Evolutionary conservation across 768 basidiomycete genomes (phyloP), one percentile per base, ranked within the genome.

Genomic region (Erythrobasidium yunnanense): DNA sequence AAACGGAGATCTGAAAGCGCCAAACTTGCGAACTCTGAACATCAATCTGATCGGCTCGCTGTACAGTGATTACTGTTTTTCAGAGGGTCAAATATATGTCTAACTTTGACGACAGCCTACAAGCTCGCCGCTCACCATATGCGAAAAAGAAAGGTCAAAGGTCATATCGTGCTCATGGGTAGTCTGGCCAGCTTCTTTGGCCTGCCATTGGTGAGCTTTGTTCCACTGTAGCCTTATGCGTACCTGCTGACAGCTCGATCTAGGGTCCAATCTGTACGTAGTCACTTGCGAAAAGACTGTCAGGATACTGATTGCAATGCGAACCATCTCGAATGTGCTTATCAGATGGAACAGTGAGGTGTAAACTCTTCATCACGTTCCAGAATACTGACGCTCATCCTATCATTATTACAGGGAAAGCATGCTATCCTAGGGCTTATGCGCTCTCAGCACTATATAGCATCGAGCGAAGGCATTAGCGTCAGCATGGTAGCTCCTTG

Each of bases 401-500:
- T 55, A 22, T 23, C 29, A n/a, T 42, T 42, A n/a, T n/a, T 42
- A 42, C 38, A 42, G 38, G n/a, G 8, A 25, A 63, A 63, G 47
- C 60, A 63, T 32, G 60, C 22, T 7, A 47, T 63, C 2, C 25
- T 27, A 22, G 60, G 60, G 15, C 32, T 63, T 7, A 51, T 49
- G 6, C 60, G 60, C 7, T 63, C 60, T 3, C n/a, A 25, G 3
- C 29, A 30, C 20, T 63, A 32, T 49, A 20, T 32, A 7, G 60
- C 49, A 2, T 30, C 45, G 11, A 29, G 47, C 11, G 6, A 51
- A n/a, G 60, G 60, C 29, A 63, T 63, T 49, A 25, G 49, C 30
- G 46, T 63, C 60, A 63, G 32, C 47, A 51, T 63, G 60, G 33
- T 63, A 6, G 60, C 60, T 20, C 60, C 60, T 11, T 63, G 60